These are phyloP conservation scores for Penicillium odoratum DNA, from an alignment of 495 filamentous ascomycete genomes.

Conservation along the genomic window DNA sequence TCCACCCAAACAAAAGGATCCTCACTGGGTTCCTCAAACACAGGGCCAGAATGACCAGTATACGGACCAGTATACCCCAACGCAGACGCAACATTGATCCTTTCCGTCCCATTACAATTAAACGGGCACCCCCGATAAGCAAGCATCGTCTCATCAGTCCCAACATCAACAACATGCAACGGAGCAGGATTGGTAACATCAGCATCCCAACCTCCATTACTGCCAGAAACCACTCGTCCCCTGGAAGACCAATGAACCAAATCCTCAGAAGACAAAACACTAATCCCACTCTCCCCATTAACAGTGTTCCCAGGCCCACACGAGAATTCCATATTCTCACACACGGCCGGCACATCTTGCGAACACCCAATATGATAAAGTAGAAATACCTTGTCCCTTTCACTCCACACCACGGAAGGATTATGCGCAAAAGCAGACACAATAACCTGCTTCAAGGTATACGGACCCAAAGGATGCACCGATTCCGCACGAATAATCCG, in stretches of 20 bases:
- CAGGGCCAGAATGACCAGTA: conserved; percentile 12
- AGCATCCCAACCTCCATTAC: conserved; percentile 16
- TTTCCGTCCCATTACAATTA: conserved; percentile 20
- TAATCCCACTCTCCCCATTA: conserved; percentile 24
- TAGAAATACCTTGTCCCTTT: conserved; percentile 31
- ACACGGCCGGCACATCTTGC: conserved; percentile 3
- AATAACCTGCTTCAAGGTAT: conserved; percentile 31
- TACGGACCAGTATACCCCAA: conserved; percentile 19
- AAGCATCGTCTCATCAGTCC: conserved; percentile 12
- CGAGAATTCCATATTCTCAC: conserved; percentile 10
- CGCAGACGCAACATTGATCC: conserved; percentile 20
- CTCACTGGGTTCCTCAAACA: conserved; percentile 27
- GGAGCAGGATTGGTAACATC: conserved; percentile 34
- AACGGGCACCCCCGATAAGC: conserved; percentile 23
- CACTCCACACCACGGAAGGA: conserved; percentile 35
- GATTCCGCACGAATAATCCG: conserved; percentile 39
- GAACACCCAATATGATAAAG: conserved; percentile 38
- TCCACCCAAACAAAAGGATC: conserved; percentile 45
- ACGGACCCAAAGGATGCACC: conserved; percentile 34
- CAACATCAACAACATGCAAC: conserved; percentile 27
- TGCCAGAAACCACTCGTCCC: conserved; percentile 11
- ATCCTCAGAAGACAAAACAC: conserved; percentile 16
- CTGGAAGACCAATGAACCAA: conserved; percentile 12
- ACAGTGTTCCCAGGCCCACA: conserved; percentile 22
- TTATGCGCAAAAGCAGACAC: conserved; percentile 39